These are phyloP conservation scores for Penicillium sp. DNA, from an alignment of 2,329 filamentous ascomycete species.

Conservation along the genomic window DNA sequence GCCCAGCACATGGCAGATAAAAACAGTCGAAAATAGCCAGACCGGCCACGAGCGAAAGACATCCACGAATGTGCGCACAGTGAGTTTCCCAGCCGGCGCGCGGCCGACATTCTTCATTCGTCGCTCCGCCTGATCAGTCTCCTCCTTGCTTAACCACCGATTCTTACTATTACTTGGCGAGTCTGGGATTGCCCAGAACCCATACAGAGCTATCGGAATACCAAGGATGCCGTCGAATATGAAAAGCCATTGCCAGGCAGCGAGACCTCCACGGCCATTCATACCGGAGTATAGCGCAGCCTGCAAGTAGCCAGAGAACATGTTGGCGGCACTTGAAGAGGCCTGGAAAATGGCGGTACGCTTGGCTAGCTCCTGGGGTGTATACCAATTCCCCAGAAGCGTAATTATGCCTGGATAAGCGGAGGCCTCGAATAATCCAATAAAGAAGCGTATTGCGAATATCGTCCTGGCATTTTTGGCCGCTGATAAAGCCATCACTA, in stretches of 20 bases:
- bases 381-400: constrained; percentile 30
- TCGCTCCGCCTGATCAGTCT: too few relatives aligned
- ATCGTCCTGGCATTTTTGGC: constrained; percentile 37
- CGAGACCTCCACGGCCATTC: constrained; percentile 20
- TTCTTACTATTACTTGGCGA: too few relatives aligned
- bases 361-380: constrained; percentile 29
- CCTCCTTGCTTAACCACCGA: too few relatives aligned
- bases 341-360: constrained; percentile 48
- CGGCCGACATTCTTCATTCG: background rate
- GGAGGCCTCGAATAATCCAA: constrained; percentile 42
- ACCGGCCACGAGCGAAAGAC: constrained; percentile 11
- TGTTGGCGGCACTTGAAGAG: constrained; percentile 47
- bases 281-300: constrained; percentile 13
- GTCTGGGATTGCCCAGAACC: constrained; percentile 42
- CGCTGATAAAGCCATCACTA: constrained; percentile 28
- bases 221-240: constrained; percentile 29
- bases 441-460: constrained; percentile 43
- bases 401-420: constrained; percentile 37
- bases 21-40: constrained; percentile 43
- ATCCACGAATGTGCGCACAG: constrained; percentile 5
- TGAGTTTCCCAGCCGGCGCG: constrained; percentile 5
- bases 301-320: constrained; percentile 13
- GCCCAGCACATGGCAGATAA: constrained; percentile 42
- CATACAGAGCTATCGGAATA: constrained; percentile 33
- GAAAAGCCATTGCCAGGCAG: constrained; percentile 30